Base-by-base conservation (phyloP, 2,329 filamentous ascomycete species). In the Trichoderma sp. region DNA sequence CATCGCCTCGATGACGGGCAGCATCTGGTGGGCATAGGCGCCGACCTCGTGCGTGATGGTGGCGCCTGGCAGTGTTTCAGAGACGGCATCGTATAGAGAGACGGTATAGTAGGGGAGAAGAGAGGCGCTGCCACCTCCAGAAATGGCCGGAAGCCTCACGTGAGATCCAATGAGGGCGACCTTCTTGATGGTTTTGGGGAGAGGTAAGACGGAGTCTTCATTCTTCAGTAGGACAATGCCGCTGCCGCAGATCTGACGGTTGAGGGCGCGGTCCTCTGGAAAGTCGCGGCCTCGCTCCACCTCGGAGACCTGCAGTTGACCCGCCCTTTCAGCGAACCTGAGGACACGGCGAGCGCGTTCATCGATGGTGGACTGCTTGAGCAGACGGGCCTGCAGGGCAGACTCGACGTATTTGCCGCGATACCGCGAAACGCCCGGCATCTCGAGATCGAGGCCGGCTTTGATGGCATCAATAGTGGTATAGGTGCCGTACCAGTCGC, bases 31-130 rank as follows among this genome's bases (percentile, higher is more conserved):
- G 6, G 56, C 56, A 45, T 59, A 59, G 2, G 56, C 56, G 15
- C 56, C 56, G n/a, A 59, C 56, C 3, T 59, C 56, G 28, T 59
- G 56, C 47, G 56, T 59, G 44, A 59, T 48, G 28, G 56, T 48
- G 19, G 56, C 56, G 6, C 30, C 9, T 34, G 56, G 44, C 0
- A 59, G 0, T 5, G 30, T 28, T n/a, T 59, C 56, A 0, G 44
- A 21, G 10, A 59, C 21, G n/a, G 56, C 56, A 39, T 59, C 56
- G 30, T 48, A 59, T 0, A 59, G 56, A 14, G 56, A 59, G 19
- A 59, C 19, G 3, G 56, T n/a, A 26, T 59, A 59, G 45, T 59
- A 59, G 5, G 56, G 56, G n/a, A 59, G 7, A 5, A 59, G 2
- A n/a, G 56, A 59, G 44, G 56, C 56, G 7, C 56, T 59, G 3